These are phyloP conservation scores for Globisporangium solare DNA, from an alignment of 352 stramenopile genomes.

Conservation along the genomic window DNA sequence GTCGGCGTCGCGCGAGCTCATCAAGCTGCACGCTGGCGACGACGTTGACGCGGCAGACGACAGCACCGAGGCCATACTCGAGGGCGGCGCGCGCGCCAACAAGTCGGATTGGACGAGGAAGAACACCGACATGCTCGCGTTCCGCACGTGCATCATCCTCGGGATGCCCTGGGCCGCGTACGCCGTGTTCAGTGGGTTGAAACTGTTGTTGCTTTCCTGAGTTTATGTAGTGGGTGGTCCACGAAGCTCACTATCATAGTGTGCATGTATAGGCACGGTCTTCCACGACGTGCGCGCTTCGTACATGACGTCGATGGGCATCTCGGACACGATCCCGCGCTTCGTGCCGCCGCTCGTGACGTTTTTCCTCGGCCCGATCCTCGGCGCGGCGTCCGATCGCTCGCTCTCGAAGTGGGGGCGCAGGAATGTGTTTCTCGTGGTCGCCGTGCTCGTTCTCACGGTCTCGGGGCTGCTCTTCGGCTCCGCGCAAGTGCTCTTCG, in stretches of 20 bases:
- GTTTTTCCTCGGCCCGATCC: conserved; percentile 63
- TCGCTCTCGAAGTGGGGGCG: conserved; percentile 66
- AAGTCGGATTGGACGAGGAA: neutral
- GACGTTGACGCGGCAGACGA: neutral
- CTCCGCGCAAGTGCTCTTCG: conserved; percentile 58
- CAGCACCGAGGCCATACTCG: conserved; percentile 5
- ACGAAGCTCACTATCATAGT: neutral
- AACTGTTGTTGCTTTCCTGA: neutral
- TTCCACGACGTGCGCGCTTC: conserved; percentile 61
- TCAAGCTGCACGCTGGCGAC: neutral
- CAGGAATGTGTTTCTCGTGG: conserved; percentile 63
- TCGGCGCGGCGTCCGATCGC: conserved; percentile 65
- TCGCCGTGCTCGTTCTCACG: conserved; percentile 36
- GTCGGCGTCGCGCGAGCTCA: neutral
- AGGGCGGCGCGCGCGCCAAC: neutral
- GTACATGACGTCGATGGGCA: conserved; percentile 72
- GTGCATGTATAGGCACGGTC: conserved; percentile 42
- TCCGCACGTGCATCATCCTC: conserved; percentile 63
- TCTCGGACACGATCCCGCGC: conserved; percentile 49
- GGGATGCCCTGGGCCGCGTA: conserved; percentile 72
- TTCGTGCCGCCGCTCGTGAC: conserved; percentile 60
- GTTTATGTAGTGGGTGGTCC: neutral
- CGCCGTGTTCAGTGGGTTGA: conserved; percentile 50
- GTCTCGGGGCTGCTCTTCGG: conserved; percentile 61
- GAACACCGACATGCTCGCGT: conserved; percentile 18